These are phyloP conservation scores for Geotrichum carabidarum DNA, from an alignment of 1,139 yeast species.

Conservation along the genomic window DNA sequence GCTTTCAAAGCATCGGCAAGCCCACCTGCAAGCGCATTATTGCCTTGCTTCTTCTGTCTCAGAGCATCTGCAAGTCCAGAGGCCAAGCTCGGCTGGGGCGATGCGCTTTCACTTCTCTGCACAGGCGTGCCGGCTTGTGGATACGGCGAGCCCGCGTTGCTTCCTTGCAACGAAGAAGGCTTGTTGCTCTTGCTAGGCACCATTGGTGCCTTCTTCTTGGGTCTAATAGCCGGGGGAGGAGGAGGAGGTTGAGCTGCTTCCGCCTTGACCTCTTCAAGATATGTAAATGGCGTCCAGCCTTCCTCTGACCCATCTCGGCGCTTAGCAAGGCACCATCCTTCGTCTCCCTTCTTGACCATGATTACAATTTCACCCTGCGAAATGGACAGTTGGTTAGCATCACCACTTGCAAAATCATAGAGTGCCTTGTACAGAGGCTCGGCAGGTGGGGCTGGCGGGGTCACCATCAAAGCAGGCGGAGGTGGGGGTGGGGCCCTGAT, in stretches of 20 bases:
- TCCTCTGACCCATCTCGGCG: conserved; percentile 66
- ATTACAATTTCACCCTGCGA: conserved; percentile 69
- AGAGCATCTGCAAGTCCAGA: conserved; percentile 72
- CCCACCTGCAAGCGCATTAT: conserved; percentile 73
- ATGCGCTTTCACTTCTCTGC: conserved; percentile 23
- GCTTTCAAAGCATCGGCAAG: conserved; percentile 85
- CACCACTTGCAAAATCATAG: conserved; percentile 88
- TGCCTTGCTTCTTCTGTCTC: conserved; percentile 56
- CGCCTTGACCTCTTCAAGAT: conserved; percentile 56
- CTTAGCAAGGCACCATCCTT: conserved; percentile 92
- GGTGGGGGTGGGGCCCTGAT: conserved; percentile 31
- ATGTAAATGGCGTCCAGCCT: conserved; percentile 97
- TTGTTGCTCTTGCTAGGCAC: conserved; percentile 5
- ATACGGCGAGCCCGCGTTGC: conserved; percentile 6
- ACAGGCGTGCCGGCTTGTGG: conserved; percentile 17
- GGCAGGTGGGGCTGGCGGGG: conserved; percentile 47
- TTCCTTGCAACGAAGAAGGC: neutral
- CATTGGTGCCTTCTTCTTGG: conserved; percentile 10
- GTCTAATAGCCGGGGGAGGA: conserved; percentile 4
- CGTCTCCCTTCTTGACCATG: conserved; percentile 61
- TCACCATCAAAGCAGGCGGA: conserved; percentile 66
- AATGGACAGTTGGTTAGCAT: conserved; percentile 74
- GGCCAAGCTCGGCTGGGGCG: conserved; percentile 40
- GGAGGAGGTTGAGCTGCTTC: conserved; percentile 6
- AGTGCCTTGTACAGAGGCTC: conserved; percentile 80